phyloP scores from a whole-genome alignment of 768 basidiomycete species.

The Pulveroboletus sp. region DNA sequence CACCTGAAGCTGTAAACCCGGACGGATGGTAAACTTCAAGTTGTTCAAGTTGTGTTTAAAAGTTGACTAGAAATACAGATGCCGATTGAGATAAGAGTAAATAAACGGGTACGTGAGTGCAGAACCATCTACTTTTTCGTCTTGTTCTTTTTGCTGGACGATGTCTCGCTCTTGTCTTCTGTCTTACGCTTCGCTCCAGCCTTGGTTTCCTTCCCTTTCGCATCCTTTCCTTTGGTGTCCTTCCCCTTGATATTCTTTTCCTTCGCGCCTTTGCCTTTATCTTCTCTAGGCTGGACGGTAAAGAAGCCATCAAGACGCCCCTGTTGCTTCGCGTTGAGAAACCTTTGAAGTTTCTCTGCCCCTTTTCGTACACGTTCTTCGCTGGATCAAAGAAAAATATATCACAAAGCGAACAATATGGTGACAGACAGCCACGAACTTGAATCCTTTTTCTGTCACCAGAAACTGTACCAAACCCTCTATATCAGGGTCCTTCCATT shows the following conservation, averaged over 20 bases:
- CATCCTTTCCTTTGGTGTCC: conserved; percentile 47
- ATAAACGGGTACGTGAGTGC: neutral
- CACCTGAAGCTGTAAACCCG: too few species aligned
- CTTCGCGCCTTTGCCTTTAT: conserved; percentile 46
- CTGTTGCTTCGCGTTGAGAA: conserved; percentile 88
- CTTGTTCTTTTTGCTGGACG: conserved; percentile 40
- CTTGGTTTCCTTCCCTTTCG: conserved; percentile 15
- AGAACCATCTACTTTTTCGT: conserved; percentile 34
- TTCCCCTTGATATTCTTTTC: conserved; percentile 38
- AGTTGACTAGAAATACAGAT: too few species aligned
- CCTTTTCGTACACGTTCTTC: conserved; percentile 97
- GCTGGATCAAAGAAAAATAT: conserved; percentile 38
- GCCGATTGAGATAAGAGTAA: neutral
- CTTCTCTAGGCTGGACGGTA: conserved; percentile 57
- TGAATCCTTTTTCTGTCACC: conserved; percentile 95
- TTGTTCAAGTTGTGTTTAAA: too few species aligned
- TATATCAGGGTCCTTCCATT: conserved; percentile 91
- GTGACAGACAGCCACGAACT: conserved; percentile 42
- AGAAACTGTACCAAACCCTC: conserved; percentile 94
- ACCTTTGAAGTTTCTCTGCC: conserved; percentile 88
- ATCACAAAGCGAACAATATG: neutral
- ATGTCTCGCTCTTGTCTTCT: conserved; percentile 33
- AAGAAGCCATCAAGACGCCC: conserved; percentile 97
- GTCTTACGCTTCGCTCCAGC: conserved; percentile 24
- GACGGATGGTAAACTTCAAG: too few species aligned